Evolutionary conservation across 306 rosid genomes (phyloP), one percentile per base, ranked within the genome.

Genomic region (Geum urbanum): DNA sequence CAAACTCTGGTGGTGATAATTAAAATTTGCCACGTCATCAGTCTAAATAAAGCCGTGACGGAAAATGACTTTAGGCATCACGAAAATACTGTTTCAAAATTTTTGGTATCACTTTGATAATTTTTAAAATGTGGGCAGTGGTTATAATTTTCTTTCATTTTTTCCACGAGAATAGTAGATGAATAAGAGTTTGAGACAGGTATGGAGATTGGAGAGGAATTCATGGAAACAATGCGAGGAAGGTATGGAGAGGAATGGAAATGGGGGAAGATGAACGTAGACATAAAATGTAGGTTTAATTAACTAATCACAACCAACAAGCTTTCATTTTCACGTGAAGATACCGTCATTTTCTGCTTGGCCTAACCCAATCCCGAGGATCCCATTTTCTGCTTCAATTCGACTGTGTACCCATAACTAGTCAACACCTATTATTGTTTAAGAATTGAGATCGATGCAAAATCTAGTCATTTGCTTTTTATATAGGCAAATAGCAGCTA

Each of bases 291-390:
- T 4, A 24, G 7, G 63, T 11, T 61, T 61, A n/a, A 39, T 13
- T 67, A 50, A 37, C 19, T 2, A 35, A 18, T n/a, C 61, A 39
- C 15, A 43, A 52, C 27, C 22, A 53, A 32, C 5, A 24, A 39
- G 39, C 50, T 44, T 20, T 7, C 22, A 16, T 52, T 63, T 74
- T 68, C 87, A 81, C 86, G 85, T 76, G 88, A 78, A 57, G 80
- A 66, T 59, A 19, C 41, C 49, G 77, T 74, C 91, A 67, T 78
- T 80, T 86, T 84, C 79, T 80, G 72, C 63, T 76, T 86, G 89
- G 83, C 79, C 65, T 72, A 74, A 58, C 74, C 59, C 69, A 43
- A 70, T 61, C 64, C 51, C 41, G 56, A 35, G 67, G 68, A 67
- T 55, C 44, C 73, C 73, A 66, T 46, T 18, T 66, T 47, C 4